phyloP scores from a whole-genome alignment of 371 early-diverging fungal genomes.

The Lichtheimia ornata region DNA sequence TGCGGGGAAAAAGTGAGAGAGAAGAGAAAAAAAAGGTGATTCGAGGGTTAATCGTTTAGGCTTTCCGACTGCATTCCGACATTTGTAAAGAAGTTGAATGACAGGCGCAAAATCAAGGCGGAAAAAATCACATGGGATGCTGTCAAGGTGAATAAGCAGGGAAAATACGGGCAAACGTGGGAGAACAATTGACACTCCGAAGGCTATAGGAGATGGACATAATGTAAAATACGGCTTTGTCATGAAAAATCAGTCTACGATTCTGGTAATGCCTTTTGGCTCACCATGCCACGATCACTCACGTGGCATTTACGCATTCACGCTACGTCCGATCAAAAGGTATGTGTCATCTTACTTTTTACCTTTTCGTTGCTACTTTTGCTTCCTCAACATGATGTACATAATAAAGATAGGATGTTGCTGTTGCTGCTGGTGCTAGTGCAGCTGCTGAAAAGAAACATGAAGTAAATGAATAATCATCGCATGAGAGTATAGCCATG shows the following conservation, averaged over 20 bases:
- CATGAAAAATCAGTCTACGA: constrained; percentile 5
- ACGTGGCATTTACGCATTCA: no score
- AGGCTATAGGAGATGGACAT: background rate
- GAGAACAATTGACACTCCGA: constrained; percentile 3
- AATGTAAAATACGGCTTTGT: constrained; percentile 9
- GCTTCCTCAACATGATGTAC: background rate
- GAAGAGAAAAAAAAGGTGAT: no score
- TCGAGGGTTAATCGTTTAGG: no score
- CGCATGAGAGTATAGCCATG: constrained; percentile 1
- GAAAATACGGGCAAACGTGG: constrained; percentile 11
- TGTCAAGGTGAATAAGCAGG: constrained; percentile 3
- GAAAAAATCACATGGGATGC: background rate
- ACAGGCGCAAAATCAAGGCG: no score
- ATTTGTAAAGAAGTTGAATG: no score
- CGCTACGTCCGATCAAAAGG: background rate
- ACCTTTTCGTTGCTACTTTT: background rate
- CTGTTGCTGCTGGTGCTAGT: no score
- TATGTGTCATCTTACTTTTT: background rate
- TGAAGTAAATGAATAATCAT: background rate
- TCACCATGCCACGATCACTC: no score
- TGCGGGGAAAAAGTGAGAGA: no score
- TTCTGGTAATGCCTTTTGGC: no score
- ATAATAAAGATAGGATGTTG: background rate
- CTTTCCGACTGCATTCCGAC: no score
- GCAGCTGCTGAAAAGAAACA: background rate